A percentile compares a stretch with the other conserved stretches of the same genome.
phyloP scores from a whole-genome alignment of 805 yeast genomes.

The Candida hungchunana region DNA sequence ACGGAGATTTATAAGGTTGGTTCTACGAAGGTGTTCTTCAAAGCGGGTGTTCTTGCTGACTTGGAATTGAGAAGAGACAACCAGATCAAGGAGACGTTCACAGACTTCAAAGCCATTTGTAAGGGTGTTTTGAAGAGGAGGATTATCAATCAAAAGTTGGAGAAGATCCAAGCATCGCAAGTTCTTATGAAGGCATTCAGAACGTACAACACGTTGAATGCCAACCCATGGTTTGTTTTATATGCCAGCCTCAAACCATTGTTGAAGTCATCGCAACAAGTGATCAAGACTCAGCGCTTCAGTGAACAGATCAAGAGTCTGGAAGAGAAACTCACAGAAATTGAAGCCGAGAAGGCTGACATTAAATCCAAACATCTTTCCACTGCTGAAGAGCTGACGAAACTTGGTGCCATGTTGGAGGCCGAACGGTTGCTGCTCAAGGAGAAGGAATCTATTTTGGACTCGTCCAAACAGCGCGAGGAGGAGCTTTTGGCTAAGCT shows the following conservation, averaged over 20 bases:
- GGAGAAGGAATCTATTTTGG: slow-evolving; percentile 44
- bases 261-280: slow-evolving; percentile 57
- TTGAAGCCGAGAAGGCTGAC: slow-evolving; percentile 29
- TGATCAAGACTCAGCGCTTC: slow-evolving; percentile 52
- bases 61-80: slow-evolving; percentile 76
- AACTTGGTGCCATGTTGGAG: slow-evolving; percentile 31
- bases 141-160: slow-evolving; percentile 42
- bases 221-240: slow-evolving; percentile 78
- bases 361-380: slow-evolving; percentile 27
- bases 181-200: slow-evolving; percentile 59
- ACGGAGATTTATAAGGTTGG: slow-evolving; percentile 86
- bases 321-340: slow-evolving; percentile 40
- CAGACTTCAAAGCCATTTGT: slow-evolving; percentile 57
- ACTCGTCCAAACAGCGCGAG: slow-evolving; percentile 39
- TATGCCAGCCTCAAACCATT: slow-evolving; percentile 72
- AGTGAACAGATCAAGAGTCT: slow-evolving; percentile 51
- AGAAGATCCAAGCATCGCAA: slow-evolving; percentile 65
- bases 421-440: slow-evolving; percentile 39
- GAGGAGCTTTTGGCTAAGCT: slow-evolving; percentile 27
- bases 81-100: slow-evolving; percentile 49
- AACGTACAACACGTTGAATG: slow-evolving; percentile 42
- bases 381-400: slow-evolving; percentile 27
- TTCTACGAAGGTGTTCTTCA: slow-evolving; percentile 87
- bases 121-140: slow-evolving; percentile 63
- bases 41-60: slow-evolving; percentile 93